Conservation (phyloP, 345 rosid genomes). For the Aquilaria yunnanensis region DNA sequence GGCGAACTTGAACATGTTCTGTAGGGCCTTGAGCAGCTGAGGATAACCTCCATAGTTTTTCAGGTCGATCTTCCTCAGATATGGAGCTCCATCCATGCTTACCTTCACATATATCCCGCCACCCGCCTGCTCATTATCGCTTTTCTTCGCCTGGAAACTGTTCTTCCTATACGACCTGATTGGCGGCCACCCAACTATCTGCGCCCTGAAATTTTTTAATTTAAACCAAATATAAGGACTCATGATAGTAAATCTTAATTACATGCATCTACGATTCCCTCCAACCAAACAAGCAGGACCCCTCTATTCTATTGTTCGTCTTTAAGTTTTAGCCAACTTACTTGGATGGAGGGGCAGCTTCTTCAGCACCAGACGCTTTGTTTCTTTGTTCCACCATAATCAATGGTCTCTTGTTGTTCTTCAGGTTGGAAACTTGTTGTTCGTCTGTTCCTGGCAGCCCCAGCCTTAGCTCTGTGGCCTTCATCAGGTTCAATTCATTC, state of each 20-base stretch:
- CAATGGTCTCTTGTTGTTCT: constrained; percentile 48
- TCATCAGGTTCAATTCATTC: constrained; percentile 53
- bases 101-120: constrained; percentile 67
- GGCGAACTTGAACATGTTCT: constrained; percentile 72
- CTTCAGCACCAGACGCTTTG: constrained; percentile 11
- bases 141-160: constrained; percentile 35
- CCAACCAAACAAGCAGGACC: no score
- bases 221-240: neutral
- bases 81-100: constrained; percentile 91
- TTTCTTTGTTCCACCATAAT: constrained; percentile 14
- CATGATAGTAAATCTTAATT: neutral
- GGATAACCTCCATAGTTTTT: constrained; percentile 48
- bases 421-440: constrained; percentile 29
- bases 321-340: constrained; percentile 21
- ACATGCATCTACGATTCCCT: neutral
- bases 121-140: constrained; percentile 29
- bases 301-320: no score
- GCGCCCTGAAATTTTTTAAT: constrained; percentile 31
- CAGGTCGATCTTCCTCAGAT: constrained; percentile 69
- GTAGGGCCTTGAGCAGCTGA: constrained; percentile 52
- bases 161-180: constrained; percentile 59
- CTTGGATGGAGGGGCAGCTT: constrained; percentile 56
- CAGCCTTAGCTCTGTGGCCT: constrained; percentile 83
- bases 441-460: constrained; percentile 75
- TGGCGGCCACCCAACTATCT: constrained; percentile 83